Base-by-base conservation (phyloP, 1,284 basidiomycete genomes). In the Mycena citricolor region DNA sequence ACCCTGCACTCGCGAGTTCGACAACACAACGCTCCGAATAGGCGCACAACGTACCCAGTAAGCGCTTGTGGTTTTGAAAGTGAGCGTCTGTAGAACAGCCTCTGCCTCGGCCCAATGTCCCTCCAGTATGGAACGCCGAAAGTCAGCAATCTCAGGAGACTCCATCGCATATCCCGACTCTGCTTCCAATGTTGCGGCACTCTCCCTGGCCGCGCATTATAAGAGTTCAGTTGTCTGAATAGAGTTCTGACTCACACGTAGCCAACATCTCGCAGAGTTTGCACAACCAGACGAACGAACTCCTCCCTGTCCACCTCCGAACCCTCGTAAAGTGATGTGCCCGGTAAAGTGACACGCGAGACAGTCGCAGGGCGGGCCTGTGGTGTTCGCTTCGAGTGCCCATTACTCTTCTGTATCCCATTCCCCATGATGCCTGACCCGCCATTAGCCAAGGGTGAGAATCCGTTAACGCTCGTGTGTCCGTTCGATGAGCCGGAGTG, bases 141-240 rank as follows among this genome's bases (percentile, higher is more conserved):
- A 95, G 42, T 86, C 80, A 2, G 83, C 75, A 10, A 95, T 92
- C 37, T 86, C 76, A 4, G 77, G 70, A 11, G 83, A 77, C 60
- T 98, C 94, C 65, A 97, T 79, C 17, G 78, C 73, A 65, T 91
- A 93, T 4, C 95, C 95, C 1, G 95, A 97, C 67, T 99, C 95
- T 8, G 82, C 83, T 63, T 97, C 89, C 29, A 99, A 75, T 0
- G 88, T 86, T 11, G 83, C 77, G 8, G 94, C 94, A 11, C 93
- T 86, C 66, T 91, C 86, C 49, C 94, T 97, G 59, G 31, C 28
- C 35, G 56, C 51, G 45, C 45, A 48, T 26, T 32, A 43, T 45
- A 39, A 45, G 44, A 36, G 50, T 37, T 31, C 16, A 26, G 12
- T 37, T 28, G 30, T 40, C 20, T 23, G 25, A 44, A 50, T 42